phyloP scores from a whole-genome alignment of 306 rosid species.

The Sicyos baderoa region DNA sequence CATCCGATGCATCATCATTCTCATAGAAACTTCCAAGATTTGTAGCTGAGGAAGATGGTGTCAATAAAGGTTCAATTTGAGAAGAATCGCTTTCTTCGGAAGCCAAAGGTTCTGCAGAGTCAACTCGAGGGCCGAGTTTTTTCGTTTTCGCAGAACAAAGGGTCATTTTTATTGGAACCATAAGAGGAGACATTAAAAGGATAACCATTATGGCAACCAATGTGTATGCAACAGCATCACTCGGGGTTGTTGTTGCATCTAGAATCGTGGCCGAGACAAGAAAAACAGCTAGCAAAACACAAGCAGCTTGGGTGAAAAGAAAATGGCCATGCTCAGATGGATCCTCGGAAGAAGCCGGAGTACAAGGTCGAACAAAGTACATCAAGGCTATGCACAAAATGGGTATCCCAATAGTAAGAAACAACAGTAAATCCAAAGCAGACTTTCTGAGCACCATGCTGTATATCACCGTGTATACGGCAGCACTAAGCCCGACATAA shows the following conservation, averaged over 20 bases:
- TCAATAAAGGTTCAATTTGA: slow-evolving; percentile 43
- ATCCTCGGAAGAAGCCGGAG: slow-evolving; percentile 77
- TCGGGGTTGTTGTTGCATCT: slow-evolving; percentile 34
- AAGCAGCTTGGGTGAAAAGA: slow-evolving; percentile 55
- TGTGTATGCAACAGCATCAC: slow-evolving; percentile 38
- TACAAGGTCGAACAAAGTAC: slow-evolving; percentile 64
- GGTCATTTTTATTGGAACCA: slow-evolving; percentile 74
- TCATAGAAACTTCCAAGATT: slow-evolving; percentile 45
- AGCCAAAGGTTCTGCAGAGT: slow-evolving; percentile 38
- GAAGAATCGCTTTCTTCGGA: slow-evolving; percentile 27
- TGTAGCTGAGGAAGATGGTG: slow-evolving; percentile 52
- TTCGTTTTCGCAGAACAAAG: slow-evolving; percentile 38
- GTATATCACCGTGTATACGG: slow-evolving; percentile 68
- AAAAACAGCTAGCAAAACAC: slow-evolving; percentile 58
- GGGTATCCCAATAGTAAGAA: slow-evolving; percentile 60
- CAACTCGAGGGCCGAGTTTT: slow-evolving; percentile 22
- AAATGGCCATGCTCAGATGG: slow-evolving; percentile 69
- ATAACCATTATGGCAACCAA: slow-evolving; percentile 53
- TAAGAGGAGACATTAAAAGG: slow-evolving; percentile 59
- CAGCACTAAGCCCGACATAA: slow-evolving; percentile 69
- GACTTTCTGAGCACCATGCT: slow-evolving; percentile 40
- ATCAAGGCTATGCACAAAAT: slow-evolving; percentile 50
- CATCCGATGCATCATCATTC: slow-evolving; percentile 51
- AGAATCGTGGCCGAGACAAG: slow-evolving; percentile 40
- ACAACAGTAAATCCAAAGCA: slow-evolving; percentile 42